Conservation (phyloP, 2,329 filamentous ascomycete genomes). For the Diplodia sapinea region DNA sequence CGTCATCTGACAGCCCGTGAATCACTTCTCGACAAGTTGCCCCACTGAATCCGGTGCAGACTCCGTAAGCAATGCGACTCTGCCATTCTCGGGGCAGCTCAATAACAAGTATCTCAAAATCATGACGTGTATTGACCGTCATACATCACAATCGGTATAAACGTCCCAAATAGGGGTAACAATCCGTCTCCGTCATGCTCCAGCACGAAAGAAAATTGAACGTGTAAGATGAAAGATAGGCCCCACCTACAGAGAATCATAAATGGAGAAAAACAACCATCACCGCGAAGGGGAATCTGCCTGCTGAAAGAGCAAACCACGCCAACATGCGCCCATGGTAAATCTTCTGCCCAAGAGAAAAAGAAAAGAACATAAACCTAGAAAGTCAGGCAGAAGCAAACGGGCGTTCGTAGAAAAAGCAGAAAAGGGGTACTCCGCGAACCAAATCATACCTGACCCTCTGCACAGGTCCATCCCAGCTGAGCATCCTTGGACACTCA, state of each 20-base stretch:
- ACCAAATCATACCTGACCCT: constrained; percentile 22
- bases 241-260: constrained; percentile 1
- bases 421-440: constrained; percentile 4
- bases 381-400: constrained; percentile 17
- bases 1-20: constrained; percentile 13
- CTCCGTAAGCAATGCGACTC: constrained; percentile 20
- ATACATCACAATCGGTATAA: constrained; percentile 26
- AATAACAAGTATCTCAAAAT: constrained; percentile 14
- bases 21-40: constrained; percentile 4
- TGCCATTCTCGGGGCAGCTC: constrained; percentile 25
- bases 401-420: constrained; percentile 6
- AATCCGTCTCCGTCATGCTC: neutral
- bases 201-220: constrained; percentile 2
- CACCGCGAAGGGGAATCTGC: constrained; percentile 32
- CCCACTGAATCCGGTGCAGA: constrained; percentile 3
- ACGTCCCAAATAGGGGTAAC: neutral
- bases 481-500: constrained; percentile 15
- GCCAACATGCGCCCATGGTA: constrained; percentile 26
- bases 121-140: constrained; percentile 23
- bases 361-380: constrained; percentile 2
- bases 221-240: constrained; percentile 9
- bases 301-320: constrained; percentile 22
- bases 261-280: constrained; percentile 18
- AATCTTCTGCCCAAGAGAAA: constrained; percentile 6
- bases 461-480: constrained; percentile 21